Evolutionary conservation across 768 basidiomycete genomes (phyloP), one percentile per base, ranked within the genome.

Genomic region (Naematelia aurantialba): DNA sequence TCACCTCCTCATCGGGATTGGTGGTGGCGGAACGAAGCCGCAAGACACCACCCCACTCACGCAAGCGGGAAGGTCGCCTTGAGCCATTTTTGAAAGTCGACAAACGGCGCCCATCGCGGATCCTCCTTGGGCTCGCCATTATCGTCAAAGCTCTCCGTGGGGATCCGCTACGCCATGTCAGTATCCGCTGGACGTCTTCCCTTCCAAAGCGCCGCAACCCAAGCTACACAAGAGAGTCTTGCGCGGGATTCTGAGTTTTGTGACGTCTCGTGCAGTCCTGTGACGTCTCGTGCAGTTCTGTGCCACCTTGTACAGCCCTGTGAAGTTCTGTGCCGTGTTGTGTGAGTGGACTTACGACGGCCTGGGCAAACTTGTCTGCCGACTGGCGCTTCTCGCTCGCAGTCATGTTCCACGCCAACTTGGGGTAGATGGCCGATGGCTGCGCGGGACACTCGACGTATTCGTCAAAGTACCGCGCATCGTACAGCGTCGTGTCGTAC

Each of bases 91-190:
- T 76, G 72, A 53, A 73, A 76, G 22, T 72, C 68, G 51, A 70
- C 72, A 62, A 77, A 77, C 1, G 72, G 72, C n/a, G 29, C 55
- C 76, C 76, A 77, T 29, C 76, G 65, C 5, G 65, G 66, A 62
- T 77, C 76, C 30, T 74, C 76, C n/a, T 60, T 61, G 1, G 76
- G 74, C 34, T 65, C 67, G 10, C 76, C 76, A 49, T 74, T 76
- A 62, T 74, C 75, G 45, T 76, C 75, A 46, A 59, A 74, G 57
- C 68, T 70, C 34, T 71, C 61, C 5, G 73, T 75, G 1, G 73
- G 69, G 51, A 75, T 74, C 66, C 62, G 68, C 73, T 74, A 49
- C n/a, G n/a, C n/a, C n/a, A n/a, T n/a, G n/a, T n/a, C n/a, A 3
- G 8, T n/a, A n/a, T n/a, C n/a, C n/a, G n/a, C n/a, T n/a, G n/a